Evolutionary conservation across 768 basidiomycete species (phyloP), one percentile per base, ranked within the genome.

Genomic region (Lepiota venenata): DNA sequence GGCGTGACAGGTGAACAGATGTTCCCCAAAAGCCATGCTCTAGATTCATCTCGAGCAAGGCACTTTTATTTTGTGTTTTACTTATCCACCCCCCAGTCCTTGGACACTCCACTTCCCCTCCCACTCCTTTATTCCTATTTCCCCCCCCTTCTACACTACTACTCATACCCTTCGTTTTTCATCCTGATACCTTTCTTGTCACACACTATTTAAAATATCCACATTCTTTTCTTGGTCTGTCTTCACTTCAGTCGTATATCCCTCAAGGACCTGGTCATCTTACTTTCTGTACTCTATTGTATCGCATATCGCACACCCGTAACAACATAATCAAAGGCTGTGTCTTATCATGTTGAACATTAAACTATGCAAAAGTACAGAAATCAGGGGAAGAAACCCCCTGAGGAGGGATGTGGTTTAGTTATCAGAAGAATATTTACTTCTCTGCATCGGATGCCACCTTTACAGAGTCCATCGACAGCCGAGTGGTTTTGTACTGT

Each of bases 261-360:
- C 16, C 44, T 47, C 25, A 47, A 35, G 32, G 47, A 36, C 46
- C 42, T 20, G 38, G n/a, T 45, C 51, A 44, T 15, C 22, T 18
- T 29, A 16, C 14, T 37, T 27, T 22, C 16, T 47, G 39, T 55
- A 41, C 29, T 47, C 18, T 55, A 48, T 41, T 55, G 46, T 55
- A 55, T 48, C 47, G 38, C 42, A 32, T 32, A 55, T 54, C 44
- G 25, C 52, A 54, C 47, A 38, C 29, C 16, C 52, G 21, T 54
- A 47, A 41, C 40, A 55, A 16, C 25, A 27, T 47, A 55, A 48
- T 47, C 10, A 38, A 29, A 41, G 22, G 12, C 4, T 47, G 32
- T 32, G n/a, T 18, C 29, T 46, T 25, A 9, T 21, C 20, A 20
- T 20, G 25, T 32, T 32, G 42, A 36, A 20, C 37, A 22, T 20